A percentile compares a stretch with the other conserved stretches of the same genome.
Conservation (phyloP, 2,329 filamentous ascomycete genomes). For the Endothia cerciana region DNA sequence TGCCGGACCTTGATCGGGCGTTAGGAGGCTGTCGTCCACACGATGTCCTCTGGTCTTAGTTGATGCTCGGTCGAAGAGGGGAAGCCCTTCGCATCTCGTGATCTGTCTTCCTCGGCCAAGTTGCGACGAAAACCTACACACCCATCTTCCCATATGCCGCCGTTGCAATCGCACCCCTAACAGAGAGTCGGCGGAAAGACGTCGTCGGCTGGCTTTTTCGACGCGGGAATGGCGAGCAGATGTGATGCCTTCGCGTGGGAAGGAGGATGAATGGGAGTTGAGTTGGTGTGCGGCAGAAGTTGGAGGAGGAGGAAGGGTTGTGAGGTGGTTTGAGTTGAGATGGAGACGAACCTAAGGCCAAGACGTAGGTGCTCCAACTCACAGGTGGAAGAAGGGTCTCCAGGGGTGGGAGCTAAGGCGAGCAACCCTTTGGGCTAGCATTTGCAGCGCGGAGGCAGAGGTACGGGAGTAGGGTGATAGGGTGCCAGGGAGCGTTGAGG, state of each 20-base stretch:
- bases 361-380: constrained; percentile 5
- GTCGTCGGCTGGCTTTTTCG: not conserved
- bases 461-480: constrained; percentile 1
- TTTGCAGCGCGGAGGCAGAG: not conserved
- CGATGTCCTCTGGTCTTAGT: not conserved
- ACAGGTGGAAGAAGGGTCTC: constrained; percentile 14
- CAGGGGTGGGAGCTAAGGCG: constrained; percentile 17
- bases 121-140: constrained; percentile 25
- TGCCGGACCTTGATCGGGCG: not conserved
- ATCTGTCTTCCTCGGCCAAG: constrained; percentile 21
- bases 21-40: not conserved
- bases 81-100: constrained; percentile 22
- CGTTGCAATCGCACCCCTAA: not conserved
- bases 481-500: not conserved
- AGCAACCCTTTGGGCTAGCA: constrained; percentile 4
- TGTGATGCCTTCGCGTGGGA: not conserved
- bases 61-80: constrained; percentile 14
- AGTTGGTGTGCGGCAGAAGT: constrained; percentile 3
- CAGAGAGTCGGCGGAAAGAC: not conserved
- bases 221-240: constrained; percentile 14
- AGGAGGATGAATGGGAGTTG: not conserved
- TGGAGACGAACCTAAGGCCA: constrained; percentile 10
- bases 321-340: constrained; percentile 15
- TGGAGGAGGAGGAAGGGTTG: constrained; percentile 16
- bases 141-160: constrained; percentile 25